A percentile compares a stretch with the other conserved stretches of the same genome.
These are phyloP conservation scores for Nigrospora osmanthi DNA, from an alignment of 2,329 filamentous ascomycete species.

Conservation along the genomic window DNA sequence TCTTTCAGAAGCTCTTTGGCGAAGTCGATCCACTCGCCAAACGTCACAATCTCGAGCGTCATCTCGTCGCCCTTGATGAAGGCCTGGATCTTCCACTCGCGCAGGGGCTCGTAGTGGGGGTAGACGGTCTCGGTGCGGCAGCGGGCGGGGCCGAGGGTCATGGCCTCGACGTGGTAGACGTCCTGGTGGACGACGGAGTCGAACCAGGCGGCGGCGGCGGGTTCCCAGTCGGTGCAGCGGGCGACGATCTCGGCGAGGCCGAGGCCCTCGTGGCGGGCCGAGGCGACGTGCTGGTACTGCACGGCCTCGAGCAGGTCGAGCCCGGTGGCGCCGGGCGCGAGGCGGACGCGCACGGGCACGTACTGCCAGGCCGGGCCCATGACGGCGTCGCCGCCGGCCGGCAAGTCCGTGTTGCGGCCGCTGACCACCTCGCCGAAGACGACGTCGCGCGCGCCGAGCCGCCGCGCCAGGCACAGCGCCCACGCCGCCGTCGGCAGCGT, in stretches of 20 bases:
- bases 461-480: conserved; percentile 53
- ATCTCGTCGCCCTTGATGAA: conserved; percentile 44
- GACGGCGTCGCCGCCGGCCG: conserved; percentile 49
- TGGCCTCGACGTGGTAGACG: conserved; percentile 51
- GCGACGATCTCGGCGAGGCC: conserved; percentile 45
- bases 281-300: conserved; percentile 49
- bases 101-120: conserved; percentile 46
- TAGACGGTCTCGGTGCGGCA: conserved; percentile 50
- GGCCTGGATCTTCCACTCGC: conserved; percentile 54
- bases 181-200: conserved; percentile 53
- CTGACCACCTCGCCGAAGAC: conserved; percentile 60
- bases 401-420: conserved; percentile 52
- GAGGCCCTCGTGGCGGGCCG: conserved; percentile 46
- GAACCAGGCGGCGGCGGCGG: conserved; percentile 29
- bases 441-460: conserved; percentile 44
- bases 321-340: conserved; percentile 40
- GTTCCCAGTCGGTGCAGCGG: conserved; percentile 36
- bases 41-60: conserved; percentile 52
- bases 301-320: conserved; percentile 43
- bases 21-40: conserved; percentile 44
- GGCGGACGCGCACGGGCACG: conserved; percentile 52
- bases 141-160: conserved; percentile 27
- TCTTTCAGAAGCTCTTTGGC: conserved; percentile 44
- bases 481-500: conserved; percentile 61
- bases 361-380: conserved; percentile 62